Evolutionary conservation across 202 grass and related monocot species (phyloP).

Genomic region (Digitaria exilis): DNA sequence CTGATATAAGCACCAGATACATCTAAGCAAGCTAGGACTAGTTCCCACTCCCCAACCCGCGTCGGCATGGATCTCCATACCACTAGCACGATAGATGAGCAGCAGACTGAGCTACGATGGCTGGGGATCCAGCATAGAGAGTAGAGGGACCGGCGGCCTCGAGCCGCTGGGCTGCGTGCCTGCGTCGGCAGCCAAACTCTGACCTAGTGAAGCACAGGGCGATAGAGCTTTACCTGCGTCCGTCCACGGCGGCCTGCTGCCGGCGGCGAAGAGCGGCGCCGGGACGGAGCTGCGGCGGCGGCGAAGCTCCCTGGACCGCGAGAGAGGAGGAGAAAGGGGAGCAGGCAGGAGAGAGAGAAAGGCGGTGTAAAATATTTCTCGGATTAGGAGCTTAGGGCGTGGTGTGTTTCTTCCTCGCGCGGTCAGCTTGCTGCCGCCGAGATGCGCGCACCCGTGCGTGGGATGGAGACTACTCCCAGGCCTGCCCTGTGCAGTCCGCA

Average conservation of each 20-base stretch:
- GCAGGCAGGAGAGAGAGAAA: constrained; percentile 17
- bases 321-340: constrained; percentile 34
- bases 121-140: neutral
- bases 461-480: neutral
- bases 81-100: neutral
- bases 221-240: constrained; percentile 34
- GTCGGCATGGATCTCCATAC: neutral
- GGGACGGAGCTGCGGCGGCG: constrained; percentile 12
- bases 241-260: constrained; percentile 4
- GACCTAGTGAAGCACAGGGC: neutral
- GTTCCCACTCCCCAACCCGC: neutral
- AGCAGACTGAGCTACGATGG: neutral
- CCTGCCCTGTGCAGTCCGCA: neutral
- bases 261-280: neutral
- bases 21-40: neutral
- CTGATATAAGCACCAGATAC: neutral
- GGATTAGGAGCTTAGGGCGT: constrained; percentile 42
- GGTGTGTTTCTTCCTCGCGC: constrained; percentile 35
- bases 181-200: neutral
- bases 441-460: constrained; percentile 41
- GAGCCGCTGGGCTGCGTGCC: neutral
- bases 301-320: neutral
- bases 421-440: constrained; percentile 30
- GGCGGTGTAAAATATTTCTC: constrained; percentile 6
- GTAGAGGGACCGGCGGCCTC: neutral